phyloP scores from a whole-genome alignment of 208 protist species.

The Giardia duodenalis region DNA sequence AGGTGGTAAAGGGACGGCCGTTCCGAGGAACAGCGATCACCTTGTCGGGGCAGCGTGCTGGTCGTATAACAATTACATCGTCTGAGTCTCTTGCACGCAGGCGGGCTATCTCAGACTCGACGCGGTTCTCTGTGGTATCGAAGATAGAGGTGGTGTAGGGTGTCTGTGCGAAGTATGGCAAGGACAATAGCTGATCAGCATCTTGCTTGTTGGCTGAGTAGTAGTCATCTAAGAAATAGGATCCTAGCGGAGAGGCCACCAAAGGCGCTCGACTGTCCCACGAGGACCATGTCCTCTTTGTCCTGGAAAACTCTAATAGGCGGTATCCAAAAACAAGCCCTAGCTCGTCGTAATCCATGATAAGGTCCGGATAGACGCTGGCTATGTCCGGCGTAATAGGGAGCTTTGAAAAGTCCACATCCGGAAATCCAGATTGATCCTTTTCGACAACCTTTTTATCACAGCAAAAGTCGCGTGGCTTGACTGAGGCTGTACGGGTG shows the following conservation, averaged over 20 bases:
- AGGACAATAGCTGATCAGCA: neutral
- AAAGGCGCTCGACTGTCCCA: neutral
- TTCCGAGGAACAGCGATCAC: neutral
- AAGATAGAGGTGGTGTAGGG: no score
- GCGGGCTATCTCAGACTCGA: no score
- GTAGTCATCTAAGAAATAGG: neutral
- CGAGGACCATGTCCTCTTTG: neutral
- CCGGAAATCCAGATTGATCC: neutral
- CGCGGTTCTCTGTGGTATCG: no score
- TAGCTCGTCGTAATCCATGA: neutral
- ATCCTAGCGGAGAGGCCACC: neutral
- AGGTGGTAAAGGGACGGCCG: neutral
- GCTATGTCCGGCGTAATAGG: neutral
- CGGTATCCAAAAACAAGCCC: neutral
- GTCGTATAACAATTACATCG: neutral
- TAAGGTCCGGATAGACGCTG: neutral
- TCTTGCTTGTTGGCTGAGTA: neutral
- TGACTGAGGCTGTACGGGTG: neutral
- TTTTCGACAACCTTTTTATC: neutral
- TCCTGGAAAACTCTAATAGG: neutral
- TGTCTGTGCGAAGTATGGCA: no score
- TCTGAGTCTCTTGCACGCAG: neutral
- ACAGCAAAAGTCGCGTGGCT: neutral
- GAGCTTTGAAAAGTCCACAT: neutral
- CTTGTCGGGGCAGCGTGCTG: neutral